A percentile compares a stretch with the other conserved stretches of the same genome.
Conservation (phyloP, 371 early-diverging fungal genomes). For the Mortierella sp. region DNA sequence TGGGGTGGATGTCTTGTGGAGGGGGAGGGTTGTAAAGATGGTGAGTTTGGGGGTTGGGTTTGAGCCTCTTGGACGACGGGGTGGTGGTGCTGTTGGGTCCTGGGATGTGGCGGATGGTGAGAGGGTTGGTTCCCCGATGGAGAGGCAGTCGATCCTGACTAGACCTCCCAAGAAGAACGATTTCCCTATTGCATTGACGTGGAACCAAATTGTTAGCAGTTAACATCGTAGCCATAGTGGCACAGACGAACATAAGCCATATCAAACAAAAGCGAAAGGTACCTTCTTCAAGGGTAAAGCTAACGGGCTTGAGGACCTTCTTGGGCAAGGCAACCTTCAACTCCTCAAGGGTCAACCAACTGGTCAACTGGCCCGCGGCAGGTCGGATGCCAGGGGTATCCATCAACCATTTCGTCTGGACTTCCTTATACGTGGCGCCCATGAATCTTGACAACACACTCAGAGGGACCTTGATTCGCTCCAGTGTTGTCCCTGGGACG, state of each 20-base stretch:
- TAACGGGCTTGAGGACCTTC: constrained; percentile 47
- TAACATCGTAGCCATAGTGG: background rate
- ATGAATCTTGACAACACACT: constrained; percentile 36
- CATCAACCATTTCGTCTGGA: constrained; percentile 44
- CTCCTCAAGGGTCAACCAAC: constrained; percentile 48
- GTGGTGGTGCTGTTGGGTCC: background rate
- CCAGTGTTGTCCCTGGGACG: constrained; percentile 50
- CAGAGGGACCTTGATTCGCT: constrained; percentile 45
- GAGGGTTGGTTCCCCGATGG: constrained; percentile 29
- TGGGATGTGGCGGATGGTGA: background rate
- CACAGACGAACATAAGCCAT: background rate
- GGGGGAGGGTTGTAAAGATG: constrained; percentile 41
- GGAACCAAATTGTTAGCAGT: background rate
- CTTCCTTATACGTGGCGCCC: constrained; percentile 24
- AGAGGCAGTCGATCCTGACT: constrained; percentile 53
- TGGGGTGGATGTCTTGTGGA: constrained; percentile 48
- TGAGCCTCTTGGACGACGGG: constrained; percentile 25
- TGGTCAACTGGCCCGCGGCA: constrained; percentile 27
- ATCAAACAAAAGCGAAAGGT: background rate
- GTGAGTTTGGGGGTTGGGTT: constrained; percentile 48
- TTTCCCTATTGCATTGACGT: constrained; percentile 25
- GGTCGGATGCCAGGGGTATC: constrained; percentile 53
- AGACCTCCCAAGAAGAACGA: constrained; percentile 58
- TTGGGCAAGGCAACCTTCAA: constrained; percentile 47
- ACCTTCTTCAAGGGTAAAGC: constrained; percentile 56